Evolutionary conservation across 2,329 filamentous ascomycete genomes (phyloP), one percentile per base, ranked within the genome.

Genomic region (Tolypocladium tropicale): DNA sequence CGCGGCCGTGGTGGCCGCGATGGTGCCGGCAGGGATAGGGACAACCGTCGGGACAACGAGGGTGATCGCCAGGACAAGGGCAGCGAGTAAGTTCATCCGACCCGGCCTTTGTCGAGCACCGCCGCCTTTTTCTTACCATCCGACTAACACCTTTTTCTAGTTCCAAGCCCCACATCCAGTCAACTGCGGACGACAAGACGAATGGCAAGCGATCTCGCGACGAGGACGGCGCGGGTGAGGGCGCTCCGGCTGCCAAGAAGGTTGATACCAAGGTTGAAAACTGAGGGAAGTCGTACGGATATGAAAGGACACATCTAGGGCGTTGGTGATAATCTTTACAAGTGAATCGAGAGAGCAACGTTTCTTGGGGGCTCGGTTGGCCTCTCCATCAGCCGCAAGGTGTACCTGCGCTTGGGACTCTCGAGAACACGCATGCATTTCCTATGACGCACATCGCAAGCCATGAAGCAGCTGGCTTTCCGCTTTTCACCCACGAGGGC

Each of bases 171-270:
- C 72, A 67, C 56, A 78, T 80, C 59, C 72, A 80, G 63, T 69
- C 74, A 21, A 78, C 75, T 46, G 68, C 72, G 57, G 70, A 71
- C 39, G 68, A 72, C 14, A 65, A 59, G 32, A 60, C 59, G 54
- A 79, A 76, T 61, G 74, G 72, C 67, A 84, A 85, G 74, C 81
- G 82, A 55, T 61, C 72, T 34, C 78, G 80, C 55, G 80, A 83
- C 11, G 79, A 81, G 10, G 79, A 79, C 33, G 72, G 66, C 49
- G 67, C 63, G 33, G 62, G 66, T 4, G 63, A 65, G 14, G 71
- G 67, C n/a, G 74, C 75, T 56, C 79, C 76, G 33, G 73, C 80
- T 3, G 76, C 81, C 23, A 86, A 86, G 77, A 86, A 86, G 74
- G 76, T 83, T 43, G 81, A 86, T 60, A 71, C 67, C 65, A 81